Percentiles rank a stretch among this genome's conserved stretches.
phyloP scores from a whole-genome alignment of 2,329 filamentous ascomycete species.

The Hypoxylon sp. region DNA sequence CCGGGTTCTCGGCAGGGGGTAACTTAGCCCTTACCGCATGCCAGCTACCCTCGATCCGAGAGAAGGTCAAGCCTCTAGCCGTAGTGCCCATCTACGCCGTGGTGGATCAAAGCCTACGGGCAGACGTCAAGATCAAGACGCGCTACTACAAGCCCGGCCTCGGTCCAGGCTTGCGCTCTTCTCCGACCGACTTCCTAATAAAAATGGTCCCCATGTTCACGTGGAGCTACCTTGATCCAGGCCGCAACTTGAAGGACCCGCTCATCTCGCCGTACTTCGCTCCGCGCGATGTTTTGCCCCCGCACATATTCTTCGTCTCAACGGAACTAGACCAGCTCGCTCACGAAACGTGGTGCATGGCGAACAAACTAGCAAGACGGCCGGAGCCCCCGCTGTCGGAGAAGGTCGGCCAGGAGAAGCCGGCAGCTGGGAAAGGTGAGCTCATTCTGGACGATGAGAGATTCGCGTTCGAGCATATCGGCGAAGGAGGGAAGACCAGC shows the following conservation, averaged over 20 bases:
- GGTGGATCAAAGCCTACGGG: constrained; percentile 55
- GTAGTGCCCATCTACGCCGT: constrained; percentile 56
- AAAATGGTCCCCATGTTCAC: constrained; percentile 52
- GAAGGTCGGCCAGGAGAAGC: constrained; percentile 48
- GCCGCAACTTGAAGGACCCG: constrained; percentile 53
- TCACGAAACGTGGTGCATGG: constrained; percentile 57
- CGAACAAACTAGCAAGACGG: constrained; percentile 52
- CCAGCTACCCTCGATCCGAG: constrained; percentile 55
- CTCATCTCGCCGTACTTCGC: constrained; percentile 57
- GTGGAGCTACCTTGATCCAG: constrained; percentile 58
- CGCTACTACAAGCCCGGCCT: constrained; percentile 55
- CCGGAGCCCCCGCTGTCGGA: constrained; percentile 47
- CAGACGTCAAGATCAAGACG: constrained; percentile 49
- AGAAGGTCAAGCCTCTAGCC: constrained; percentile 50
- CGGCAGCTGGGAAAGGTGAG: constrained; percentile 31
- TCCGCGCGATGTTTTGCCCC: constrained; percentile 54
- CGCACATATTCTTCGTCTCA: constrained; percentile 58
- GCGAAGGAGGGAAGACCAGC: constrained; percentile 43
- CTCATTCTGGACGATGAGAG: constrained; percentile 52
- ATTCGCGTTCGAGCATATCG: constrained; percentile 53
- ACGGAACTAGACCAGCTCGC: constrained; percentile 62
- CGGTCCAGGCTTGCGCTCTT: constrained; percentile 45
- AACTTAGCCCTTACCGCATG: constrained; percentile 56
- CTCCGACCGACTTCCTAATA: constrained; percentile 47
- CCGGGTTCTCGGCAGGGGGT: constrained; percentile 61